Evolutionary conservation across 1,284 basidiomycete genomes (phyloP), one percentile per base, ranked within the genome.

Genomic region (Ustilago bromivora): DNA sequence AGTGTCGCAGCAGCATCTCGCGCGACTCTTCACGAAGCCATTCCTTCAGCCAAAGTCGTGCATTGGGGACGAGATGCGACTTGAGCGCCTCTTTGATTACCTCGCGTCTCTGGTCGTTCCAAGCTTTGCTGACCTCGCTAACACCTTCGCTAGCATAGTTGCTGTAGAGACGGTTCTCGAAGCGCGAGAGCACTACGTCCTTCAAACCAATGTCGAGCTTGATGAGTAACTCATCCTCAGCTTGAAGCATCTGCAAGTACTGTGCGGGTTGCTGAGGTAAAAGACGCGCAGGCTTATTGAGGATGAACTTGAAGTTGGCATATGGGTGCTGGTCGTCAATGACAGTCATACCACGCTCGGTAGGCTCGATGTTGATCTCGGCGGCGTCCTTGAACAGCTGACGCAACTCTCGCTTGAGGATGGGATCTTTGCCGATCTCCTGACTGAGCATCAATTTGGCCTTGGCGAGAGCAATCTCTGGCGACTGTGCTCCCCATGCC

Each of bases 231-330:
- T 98, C 94, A 13, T 91, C 88, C 87, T 99, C 97, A 1, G 97
- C 97, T 53, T 91, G 90, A 10, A 99, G 90, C 77, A 99, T 97
- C 79, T 95, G 92, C 36, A 99, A 88, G 87, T 96, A 97, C 82
- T 96, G 94, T 9, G 93, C 76, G 19, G 81, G 75, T 28, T 80
- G 70, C 36, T 69, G 69, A 11, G 83, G 65, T 89, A 98, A 92
- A 8, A 91, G 89, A n/a, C 86, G 86, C 36, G 94, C 90, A 11
- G 91, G 92, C 86, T 98, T 99, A 79, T 92, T 89, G 47, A 90
- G 88, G 46, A 99, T 89, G 88, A 98, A 99, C 89, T 99, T 99
- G 91, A 99, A 99, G 80, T 92, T 96, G 84, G 92, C 95, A 87
- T 93, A 97, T 0, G 91, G 90, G 86, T 98, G 93, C 79, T 92